Percentiles rank a stretch among this genome's conserved stretches.
These are phyloP conservation scores for Aaosphaeria pasadenensis DNA, from an alignment of 2,329 filamentous ascomycete genomes.

Conservation along the genomic window DNA sequence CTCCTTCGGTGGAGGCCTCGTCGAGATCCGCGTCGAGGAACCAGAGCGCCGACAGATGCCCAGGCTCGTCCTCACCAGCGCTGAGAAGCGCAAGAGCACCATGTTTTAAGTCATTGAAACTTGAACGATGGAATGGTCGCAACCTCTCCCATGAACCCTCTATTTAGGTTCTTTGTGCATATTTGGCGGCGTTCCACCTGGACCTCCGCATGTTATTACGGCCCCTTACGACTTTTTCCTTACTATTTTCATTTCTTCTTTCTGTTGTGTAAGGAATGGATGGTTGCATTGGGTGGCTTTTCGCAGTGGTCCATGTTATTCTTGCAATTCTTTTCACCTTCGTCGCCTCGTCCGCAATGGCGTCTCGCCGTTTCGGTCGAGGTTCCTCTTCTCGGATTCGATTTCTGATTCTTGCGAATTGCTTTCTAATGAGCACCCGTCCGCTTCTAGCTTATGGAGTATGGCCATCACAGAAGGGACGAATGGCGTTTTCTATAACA, in stretches of 20 bases:
- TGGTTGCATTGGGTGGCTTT: conserved; percentile 22
- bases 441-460: neutral
- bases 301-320: conserved; percentile 16
- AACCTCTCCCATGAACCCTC: conserved; percentile 14
- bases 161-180: conserved; percentile 29
- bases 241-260: conserved; percentile 18
- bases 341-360: conserved; percentile 1
- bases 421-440: conserved; percentile 31
- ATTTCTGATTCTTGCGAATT: conserved; percentile 22
- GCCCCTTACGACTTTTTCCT: conserved; percentile 32
- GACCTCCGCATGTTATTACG: conserved; percentile 28
- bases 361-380: neutral
- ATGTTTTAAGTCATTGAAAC: conserved; percentile 47
- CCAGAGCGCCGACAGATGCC: conserved; percentile 75
- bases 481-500: neutral
- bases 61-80: conserved; percentile 81
- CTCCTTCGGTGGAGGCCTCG: conserved; percentile 54
- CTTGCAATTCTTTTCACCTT: conserved; percentile 2
- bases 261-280: conserved; percentile 6
- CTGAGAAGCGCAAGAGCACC: conserved; percentile 83
- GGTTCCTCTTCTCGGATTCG: neutral
- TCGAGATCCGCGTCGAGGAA: conserved; percentile 52
- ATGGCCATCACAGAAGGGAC: neutral
- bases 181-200: conserved; percentile 23
- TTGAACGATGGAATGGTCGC: conserved; percentile 8